Conservation (phyloP, 305 asterid species). For the Fraxinus nigra region DNA sequence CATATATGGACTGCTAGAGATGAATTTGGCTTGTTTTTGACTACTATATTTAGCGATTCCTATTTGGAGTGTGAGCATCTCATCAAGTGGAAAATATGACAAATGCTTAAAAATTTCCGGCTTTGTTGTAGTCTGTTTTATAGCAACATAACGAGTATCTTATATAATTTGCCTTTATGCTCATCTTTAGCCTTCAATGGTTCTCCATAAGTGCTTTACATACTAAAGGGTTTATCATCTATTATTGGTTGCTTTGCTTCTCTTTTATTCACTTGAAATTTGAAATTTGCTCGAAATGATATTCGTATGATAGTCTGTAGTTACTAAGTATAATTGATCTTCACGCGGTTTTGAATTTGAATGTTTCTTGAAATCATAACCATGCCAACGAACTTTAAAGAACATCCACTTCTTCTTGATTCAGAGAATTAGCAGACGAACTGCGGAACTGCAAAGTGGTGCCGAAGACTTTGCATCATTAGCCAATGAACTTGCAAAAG, state of each 20-base stretch:
- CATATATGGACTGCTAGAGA: neutral
- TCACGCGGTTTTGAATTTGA: neutral
- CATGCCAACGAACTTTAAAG: neutral
- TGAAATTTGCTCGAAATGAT: neutral
- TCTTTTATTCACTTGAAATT: neutral
- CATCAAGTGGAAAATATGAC: neutral
- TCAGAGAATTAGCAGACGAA: conserved; percentile 69
- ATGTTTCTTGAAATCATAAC: conserved; percentile 1
- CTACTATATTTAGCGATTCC: neutral
- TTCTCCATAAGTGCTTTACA: neutral
- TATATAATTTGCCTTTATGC: neutral
- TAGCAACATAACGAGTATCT: neutral
- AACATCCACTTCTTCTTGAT: neutral
- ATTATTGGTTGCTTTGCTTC: neutral
- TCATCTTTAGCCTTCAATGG: neutral
- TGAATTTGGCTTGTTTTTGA: neutral
- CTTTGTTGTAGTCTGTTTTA: neutral
- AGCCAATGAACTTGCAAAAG: conserved; percentile 87
- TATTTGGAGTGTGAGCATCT: neutral
- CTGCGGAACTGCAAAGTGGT: conserved; percentile 72
- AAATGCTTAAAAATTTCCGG: neutral
- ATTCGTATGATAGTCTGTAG: neutral
- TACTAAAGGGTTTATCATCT: neutral
- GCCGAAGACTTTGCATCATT: conserved; percentile 90
- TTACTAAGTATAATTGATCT: neutral